Base-by-base conservation (phyloP, 495 filamentous ascomycete species). In the Podospora pseudoanserina region DNA sequence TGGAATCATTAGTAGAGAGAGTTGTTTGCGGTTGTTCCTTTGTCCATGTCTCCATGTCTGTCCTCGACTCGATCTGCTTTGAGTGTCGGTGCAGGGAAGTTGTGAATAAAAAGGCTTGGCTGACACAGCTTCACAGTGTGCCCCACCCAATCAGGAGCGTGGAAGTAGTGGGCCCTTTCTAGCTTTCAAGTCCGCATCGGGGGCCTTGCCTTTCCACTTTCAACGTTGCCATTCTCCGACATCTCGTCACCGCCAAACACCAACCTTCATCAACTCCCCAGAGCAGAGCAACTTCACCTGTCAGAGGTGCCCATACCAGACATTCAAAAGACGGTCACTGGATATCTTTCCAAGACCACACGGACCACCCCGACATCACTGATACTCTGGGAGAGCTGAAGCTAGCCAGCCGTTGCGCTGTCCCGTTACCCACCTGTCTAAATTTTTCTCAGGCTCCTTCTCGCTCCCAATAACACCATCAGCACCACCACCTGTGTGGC, bases 391-490 rank as follows among this genome's bases (percentile, higher is more conserved):
- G 18, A 23, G 57, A 61, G 67, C 55, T 60, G 3, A n/a, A 30
- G 39, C 34, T 7, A 26, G 16, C 67, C 39, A 65, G 34, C 18
- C 32, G 62, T 57, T 19, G 30, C 60, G 32, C 57, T 63, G 55
- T 32, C 32, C n/a, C 39, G 26, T 6, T 49, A 27, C 55, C 49
- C 54, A 60, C 60, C n/a, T 5, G 55, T 64, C 18, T 20, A 57
- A 65, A 61, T 68, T 67, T 73, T 68, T 66, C 60, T 66, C 53
- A 68, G 70, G 65, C 70, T 44, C 20, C 63, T 54, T 58, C 60
- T 20, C 28, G n/a, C 44, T 61, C 11, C 23, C 39, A 16, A 32
- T 13, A 16, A 13, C 13, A 18, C 39, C 39, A 49, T 11, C 39
- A 49, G 39, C 34, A 39, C 34, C 16, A 65, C 60, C 55, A 39